Percentiles rank a stretch among this genome's conserved stretches.
Evolutionary conservation across 352 stramenopile genomes (phyloP).

Genomic region (Phytophthora crassamura): DNA sequence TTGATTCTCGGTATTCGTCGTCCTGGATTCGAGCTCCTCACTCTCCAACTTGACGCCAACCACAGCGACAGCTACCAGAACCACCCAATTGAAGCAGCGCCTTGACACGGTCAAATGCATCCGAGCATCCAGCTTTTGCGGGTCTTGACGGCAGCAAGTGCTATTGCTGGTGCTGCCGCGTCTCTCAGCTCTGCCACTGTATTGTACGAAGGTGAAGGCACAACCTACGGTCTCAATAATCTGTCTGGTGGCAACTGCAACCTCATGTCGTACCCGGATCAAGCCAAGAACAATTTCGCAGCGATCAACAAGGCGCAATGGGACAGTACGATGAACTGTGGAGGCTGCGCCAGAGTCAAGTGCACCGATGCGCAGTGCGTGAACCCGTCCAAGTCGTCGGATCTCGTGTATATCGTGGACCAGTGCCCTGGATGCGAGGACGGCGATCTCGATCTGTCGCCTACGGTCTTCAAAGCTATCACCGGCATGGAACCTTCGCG

Average conservation of each 20-base stretch:
- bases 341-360: conserved; percentile 25
- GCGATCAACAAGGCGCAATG: conserved; percentile 32
- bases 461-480: conserved; percentile 25
- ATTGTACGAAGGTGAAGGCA: conserved; percentile 20
- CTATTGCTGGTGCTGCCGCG: conserved; percentile 5
- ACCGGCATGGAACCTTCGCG: conserved; percentile 16
- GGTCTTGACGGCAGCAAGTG: conserved; percentile 7
- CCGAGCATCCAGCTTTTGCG: conserved; percentile 7
- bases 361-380: conserved; percentile 21
- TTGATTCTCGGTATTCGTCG: conserved; percentile 12
- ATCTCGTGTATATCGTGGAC: conserved; percentile 29
- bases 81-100: too few species aligned
- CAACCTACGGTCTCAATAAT: conserved; percentile 19
- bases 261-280: conserved; percentile 19
- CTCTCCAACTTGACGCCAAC: conserved; percentile 20
- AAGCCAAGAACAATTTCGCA: conserved; percentile 17
- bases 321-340: conserved; percentile 27
- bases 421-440: conserved; percentile 29
- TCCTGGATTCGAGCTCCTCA: conserved; percentile 9
- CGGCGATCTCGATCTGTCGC: conserved; percentile 27
- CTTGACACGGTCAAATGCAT: conserved; percentile 14
- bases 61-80: not conserved
- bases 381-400: conserved; percentile 17
- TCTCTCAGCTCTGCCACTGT: conserved; percentile 5
- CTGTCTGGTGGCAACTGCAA: conserved; percentile 34